phyloP scores from a whole-genome alignment of 441 rosid species.

The Populus hybrid region DNA sequence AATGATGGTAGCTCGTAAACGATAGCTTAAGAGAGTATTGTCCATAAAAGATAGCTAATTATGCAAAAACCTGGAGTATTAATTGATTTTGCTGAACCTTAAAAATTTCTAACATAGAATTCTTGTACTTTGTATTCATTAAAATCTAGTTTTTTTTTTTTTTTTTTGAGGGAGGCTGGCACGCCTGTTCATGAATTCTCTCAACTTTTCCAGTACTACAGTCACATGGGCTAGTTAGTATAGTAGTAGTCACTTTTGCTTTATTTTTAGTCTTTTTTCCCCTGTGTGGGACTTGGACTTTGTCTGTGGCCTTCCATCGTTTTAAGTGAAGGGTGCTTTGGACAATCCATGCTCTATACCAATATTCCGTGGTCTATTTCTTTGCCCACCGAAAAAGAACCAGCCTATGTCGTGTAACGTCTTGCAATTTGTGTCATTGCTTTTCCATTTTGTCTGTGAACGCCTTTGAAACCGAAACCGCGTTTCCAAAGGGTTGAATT shows the following conservation, averaged over 20 bases:
- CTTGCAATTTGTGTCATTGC: background rate
- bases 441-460: background rate
- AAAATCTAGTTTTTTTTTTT: too few relatives aligned
- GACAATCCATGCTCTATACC: background rate
- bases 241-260: background rate
- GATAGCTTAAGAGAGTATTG: too few relatives aligned
- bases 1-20: too few relatives aligned
- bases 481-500: too few relatives aligned
- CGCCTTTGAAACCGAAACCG: too few relatives aligned
- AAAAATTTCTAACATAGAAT: too few relatives aligned
- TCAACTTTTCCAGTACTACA: background rate
- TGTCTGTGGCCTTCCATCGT: background rate
- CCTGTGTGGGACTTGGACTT: background rate
- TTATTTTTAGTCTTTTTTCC: background rate
- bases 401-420: background rate
- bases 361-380: background rate
- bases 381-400: background rate
- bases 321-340: background rate
- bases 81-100: too few relatives aligned
- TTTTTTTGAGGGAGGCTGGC: background rate
- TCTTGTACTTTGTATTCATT: too few relatives aligned
- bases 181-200: slow-evolving; percentile 1
- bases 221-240: background rate
- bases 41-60: too few relatives aligned
- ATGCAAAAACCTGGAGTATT: too few relatives aligned